Evolutionary conservation across 345 rosid genomes (phyloP), one percentile per base, ranked within the genome.

Genomic region (Arabis alpina): DNA sequence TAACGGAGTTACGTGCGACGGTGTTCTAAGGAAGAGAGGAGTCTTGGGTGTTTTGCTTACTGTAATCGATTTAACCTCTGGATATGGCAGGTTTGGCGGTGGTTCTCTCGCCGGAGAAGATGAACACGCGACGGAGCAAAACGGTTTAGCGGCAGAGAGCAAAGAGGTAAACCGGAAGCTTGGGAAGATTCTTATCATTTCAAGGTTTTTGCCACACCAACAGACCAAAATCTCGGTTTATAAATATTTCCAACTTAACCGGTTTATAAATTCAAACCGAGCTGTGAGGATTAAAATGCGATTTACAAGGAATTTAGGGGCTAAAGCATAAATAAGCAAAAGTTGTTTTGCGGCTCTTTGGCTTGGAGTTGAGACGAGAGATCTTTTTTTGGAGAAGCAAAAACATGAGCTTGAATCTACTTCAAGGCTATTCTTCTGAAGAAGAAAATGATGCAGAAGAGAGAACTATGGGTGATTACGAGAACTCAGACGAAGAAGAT

Each of bases 391-490:
- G 6, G 59, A 64, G 76, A 40, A 57, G 4, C 62, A 40, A 62
- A 11, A 66, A 11, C 10, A 93, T 94, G 96, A 94, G 99, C 81
- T 78, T 94, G 78, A 61, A 86, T 36, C 91, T 94, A 8, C 79
- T 91, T 65, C 95, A 89, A 69, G 87, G 87, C 64, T 94, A 94
- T 62, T 89, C 96, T 60, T 94, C 99, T 10, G 84, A 90, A 0
- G 97, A 91, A 61, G 98, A 86, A 57, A 88, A 90, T 58, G 88
- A 81, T 28, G 81, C 77, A 15, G 85, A 73, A 19, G 76, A 71
- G 69, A 75, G 57, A 58, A 27, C 41, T 14, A 16, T 67, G 19
- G 75, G 49, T 37, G 83, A 70, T 51, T 64, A 70, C 11, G 80
- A 70, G 23, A 72, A 78, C 41, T 82, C 90, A 30, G 90, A 74